phyloP scores from a whole-genome alignment of 805 yeast genomes.

The Ogataea dorogensis region DNA sequence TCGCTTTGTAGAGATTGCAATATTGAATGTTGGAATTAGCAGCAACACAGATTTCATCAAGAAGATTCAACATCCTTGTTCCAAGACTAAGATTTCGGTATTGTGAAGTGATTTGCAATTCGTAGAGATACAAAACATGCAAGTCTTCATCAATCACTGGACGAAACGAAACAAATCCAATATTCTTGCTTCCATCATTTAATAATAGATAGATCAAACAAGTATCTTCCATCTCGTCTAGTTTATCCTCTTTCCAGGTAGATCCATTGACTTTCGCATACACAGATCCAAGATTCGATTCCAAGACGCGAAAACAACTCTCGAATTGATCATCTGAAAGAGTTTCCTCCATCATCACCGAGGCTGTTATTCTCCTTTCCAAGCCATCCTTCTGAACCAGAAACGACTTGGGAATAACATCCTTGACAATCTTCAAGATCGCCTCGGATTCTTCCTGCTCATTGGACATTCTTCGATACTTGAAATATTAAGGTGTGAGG shows the following conservation, averaged over 20 bases:
- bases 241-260: conserved; percentile 43
- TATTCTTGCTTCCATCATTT: conserved; percentile 15
- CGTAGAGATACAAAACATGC: conserved; percentile 51
- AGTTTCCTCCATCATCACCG: conserved; percentile 6
- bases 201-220: conserved; percentile 47
- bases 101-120: conserved; percentile 45
- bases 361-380: not conserved
- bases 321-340: conserved; percentile 2
- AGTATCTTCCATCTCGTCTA: conserved; percentile 44
- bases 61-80: conserved; percentile 32
- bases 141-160: conserved; percentile 40
- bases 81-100: conserved; percentile 42
- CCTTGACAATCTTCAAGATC: not conserved
- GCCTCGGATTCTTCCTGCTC: not conserved
- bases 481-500: conserved; percentile 6
- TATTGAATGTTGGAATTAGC: conserved; percentile 14
- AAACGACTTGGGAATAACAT: not conserved
- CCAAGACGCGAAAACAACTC: conserved; percentile 25
- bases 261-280: conserved; percentile 33
- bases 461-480: not conserved
- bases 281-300: conserved; percentile 26
- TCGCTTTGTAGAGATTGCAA: conserved; percentile 1
- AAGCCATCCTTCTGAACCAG: not conserved
- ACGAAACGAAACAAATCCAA: conserved; percentile 48
- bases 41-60: conserved; percentile 35